Evolutionary conservation across 306 rosid genomes (phyloP), one percentile per base, ranked within the genome.

Genomic region (Vachellia pachyceras): DNA sequence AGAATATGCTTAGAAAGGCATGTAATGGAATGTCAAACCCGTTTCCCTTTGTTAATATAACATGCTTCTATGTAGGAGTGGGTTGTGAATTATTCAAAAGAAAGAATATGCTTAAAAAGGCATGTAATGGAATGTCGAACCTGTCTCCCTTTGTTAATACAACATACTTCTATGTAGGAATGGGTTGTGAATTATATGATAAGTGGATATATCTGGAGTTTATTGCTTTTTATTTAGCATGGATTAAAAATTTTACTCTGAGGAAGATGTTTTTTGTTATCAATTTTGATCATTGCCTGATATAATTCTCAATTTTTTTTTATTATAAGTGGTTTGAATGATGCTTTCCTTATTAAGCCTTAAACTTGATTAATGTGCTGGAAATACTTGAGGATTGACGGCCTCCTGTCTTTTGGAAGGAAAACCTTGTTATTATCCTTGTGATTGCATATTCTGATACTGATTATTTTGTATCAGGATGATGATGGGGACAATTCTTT

Each of bases 401-500:
- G 65, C 52, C 71, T 67, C 36, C 60, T 13, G 6, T 54, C 41
- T 64, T 55, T 29, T 58, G 46, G 66, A 81, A 73, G 67, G 73
- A 61, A 64, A 61, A 22, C 63, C 63, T 54, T 6, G 5, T 46
- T 10, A 25, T 77, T 61, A 12, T 40, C 76, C 42, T 69, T 74
- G 71, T 66, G 36, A 67, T 74, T 68, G 58, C 39, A 29, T 74
- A 73, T 82, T 66, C 63, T 83, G 76, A 86, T 74, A 25, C 44
- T 80, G 78, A 64, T 68, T 52, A 52, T 79, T 61, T 60, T 68
- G 50, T 84, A 60, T 76, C 88, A 95, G 99, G 96, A 93, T 83
- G 99, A 93, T 63, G 99, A 95, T 82, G 99, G 98, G 69, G 96
- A 95, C 72, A 95, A 89, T 83, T 96, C 99, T 81, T 91, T 95